Conservation (phyloP, 1,284 basidiomycete species). For the Albatrellus sp. region DNA sequence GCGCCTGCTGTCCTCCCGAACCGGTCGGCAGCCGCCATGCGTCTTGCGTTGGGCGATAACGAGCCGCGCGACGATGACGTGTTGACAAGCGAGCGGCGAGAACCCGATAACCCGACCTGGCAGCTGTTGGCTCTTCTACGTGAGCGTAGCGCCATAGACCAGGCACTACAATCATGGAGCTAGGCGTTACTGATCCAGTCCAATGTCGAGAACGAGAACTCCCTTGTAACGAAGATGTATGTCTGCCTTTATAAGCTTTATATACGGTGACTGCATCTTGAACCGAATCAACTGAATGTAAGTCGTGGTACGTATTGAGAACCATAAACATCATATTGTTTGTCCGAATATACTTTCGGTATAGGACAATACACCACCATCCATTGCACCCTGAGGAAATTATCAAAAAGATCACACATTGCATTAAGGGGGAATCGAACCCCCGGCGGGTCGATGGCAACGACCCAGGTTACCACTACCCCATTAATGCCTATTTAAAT, state of each 20-base stretch:
- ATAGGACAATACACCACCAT: too few species aligned
- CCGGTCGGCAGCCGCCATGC: constrained; percentile 61
- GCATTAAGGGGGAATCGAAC: constrained; percentile 74
- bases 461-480: constrained; percentile 40
- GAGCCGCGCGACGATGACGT: constrained; percentile 41
- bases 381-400: too few species aligned
- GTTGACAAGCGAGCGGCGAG: constrained; percentile 42
- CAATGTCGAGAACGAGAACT: too few species aligned
- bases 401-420: too few species aligned
- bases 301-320: too few species aligned
- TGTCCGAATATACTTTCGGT: too few species aligned
- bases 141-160: constrained; percentile 61
- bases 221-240: too few species aligned
- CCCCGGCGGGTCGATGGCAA: constrained; percentile 58
- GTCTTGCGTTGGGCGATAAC: constrained; percentile 46
- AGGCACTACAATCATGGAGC: constrained; percentile 30
- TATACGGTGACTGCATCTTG: too few species aligned
- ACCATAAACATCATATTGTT: too few species aligned
- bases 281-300: too few species aligned
- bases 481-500: constrained; percentile 25
- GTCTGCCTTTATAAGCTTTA: too few species aligned
- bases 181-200: too few species aligned
- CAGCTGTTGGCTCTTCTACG: constrained; percentile 64
- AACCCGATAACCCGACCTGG: constrained; percentile 57
- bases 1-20: constrained; percentile 69